phyloP scores from a whole-genome alignment of 2,329 filamentous ascomycete genomes.

The Aspergillus spinulosporus region DNA sequence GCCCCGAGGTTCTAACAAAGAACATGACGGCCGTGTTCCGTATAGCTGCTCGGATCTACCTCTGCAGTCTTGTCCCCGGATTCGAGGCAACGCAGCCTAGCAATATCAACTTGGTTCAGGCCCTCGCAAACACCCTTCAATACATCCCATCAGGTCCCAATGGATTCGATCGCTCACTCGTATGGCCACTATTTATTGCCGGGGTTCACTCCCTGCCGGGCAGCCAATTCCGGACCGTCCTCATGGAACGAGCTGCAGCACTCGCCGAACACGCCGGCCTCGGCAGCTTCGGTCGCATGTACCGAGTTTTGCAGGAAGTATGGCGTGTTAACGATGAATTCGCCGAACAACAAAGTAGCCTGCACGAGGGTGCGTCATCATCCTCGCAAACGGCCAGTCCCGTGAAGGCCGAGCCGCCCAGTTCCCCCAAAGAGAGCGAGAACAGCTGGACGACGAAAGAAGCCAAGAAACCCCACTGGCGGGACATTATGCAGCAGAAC shows the following conservation, averaged over 20 bases:
- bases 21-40: constrained; percentile 93
- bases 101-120: constrained; percentile 74
- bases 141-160: constrained; percentile 77
- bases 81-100: constrained; percentile 74
- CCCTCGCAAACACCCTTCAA: constrained; percentile 73
- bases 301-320: constrained; percentile 74
- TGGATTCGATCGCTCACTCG: constrained; percentile 85
- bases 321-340: constrained; percentile 74
- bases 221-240: constrained; percentile 74
- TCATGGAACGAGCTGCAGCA: constrained; percentile 70
- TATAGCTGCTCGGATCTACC: constrained; percentile 87
- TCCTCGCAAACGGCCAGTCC: constrained; percentile 14
- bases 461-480: constrained; percentile 71
- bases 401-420: constrained; percentile 25
- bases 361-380: constrained; percentile 15
- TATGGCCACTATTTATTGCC: constrained; percentile 89
- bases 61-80: constrained; percentile 91
- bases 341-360: constrained; percentile 11
- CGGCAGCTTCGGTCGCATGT: constrained; percentile 83
- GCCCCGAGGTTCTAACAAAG: constrained; percentile 76
- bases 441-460: constrained; percentile 21
- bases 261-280: constrained; percentile 76
- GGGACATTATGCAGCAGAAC: constrained; percentile 88
- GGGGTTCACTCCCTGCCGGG: constrained; percentile 73
- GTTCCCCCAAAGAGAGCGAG: constrained; percentile 18